A percentile compares a stretch with the other conserved stretches of the same genome.
These are phyloP conservation scores for Daedalea quercina DNA, from an alignment of 768 basidiomycete species.

Conservation along the genomic window DNA sequence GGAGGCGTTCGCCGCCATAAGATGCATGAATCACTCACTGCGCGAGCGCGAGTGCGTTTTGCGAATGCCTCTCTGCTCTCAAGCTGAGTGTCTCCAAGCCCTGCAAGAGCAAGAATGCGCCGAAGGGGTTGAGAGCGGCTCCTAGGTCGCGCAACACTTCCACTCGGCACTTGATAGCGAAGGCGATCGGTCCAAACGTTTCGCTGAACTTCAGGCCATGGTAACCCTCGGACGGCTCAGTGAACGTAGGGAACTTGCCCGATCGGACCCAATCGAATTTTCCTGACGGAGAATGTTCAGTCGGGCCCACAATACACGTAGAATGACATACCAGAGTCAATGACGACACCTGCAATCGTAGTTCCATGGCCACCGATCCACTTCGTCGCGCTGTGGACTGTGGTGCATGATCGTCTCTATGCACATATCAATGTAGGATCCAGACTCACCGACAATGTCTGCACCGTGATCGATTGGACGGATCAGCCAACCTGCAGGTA, in stretches of 20 bases:
- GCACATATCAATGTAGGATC: neutral
- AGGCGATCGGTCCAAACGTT: conserved; percentile 58
- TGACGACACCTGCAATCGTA: conserved; percentile 68
- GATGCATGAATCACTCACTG: conserved; percentile 24
- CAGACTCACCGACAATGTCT: conserved; percentile 56
- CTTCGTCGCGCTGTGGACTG: conserved; percentile 75
- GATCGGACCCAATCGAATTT: conserved; percentile 71
- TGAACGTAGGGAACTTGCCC: conserved; percentile 70
- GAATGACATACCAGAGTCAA: conserved; percentile 68
- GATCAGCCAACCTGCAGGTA: conserved; percentile 43
- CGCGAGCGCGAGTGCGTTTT: conserved; percentile 68
- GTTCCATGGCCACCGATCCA: conserved; percentile 85
- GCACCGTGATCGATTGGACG: conserved; percentile 70
- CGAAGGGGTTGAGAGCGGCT: conserved; percentile 63
- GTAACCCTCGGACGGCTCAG: conserved; percentile 69
- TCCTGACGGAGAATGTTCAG: conserved; percentile 37
- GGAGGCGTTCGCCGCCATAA: neutral
- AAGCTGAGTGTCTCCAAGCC: conserved; percentile 75
- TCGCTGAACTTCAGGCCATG: conserved; percentile 65
- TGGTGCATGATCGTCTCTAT: neutral
- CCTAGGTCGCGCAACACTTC: conserved; percentile 65
- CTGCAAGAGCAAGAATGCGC: conserved; percentile 66
- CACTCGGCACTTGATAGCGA: conserved; percentile 57
- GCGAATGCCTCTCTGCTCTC: conserved; percentile 61
- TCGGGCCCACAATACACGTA: no score